Percentiles rank a stretch among this genome's conserved stretches.
Conservation (phyloP, 495 filamentous ascomycete species). For the Terfezia boudieri region DNA sequence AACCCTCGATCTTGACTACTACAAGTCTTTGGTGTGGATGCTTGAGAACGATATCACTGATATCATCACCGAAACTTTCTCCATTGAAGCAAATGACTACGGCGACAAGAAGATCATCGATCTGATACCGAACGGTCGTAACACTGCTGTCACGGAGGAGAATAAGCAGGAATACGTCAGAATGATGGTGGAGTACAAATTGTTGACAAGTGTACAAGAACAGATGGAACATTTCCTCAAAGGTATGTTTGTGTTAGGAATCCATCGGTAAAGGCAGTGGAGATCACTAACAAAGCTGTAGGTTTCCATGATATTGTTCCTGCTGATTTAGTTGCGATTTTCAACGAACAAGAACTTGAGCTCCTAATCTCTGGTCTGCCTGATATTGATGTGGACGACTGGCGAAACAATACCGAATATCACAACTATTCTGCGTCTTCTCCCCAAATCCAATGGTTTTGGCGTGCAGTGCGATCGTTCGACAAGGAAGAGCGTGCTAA, state of each 20-base stretch:
- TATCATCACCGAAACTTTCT: constrained; percentile 93
- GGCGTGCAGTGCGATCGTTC: constrained; percentile 90
- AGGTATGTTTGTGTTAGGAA: constrained; percentile 29
- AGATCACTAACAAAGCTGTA: constrained; percentile 10
- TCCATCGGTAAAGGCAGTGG: background rate
- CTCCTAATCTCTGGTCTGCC: constrained; percentile 90
- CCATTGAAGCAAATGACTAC: constrained; percentile 79
- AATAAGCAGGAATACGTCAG: constrained; percentile 98
- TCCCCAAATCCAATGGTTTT: constrained; percentile 99
- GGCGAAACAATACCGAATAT: constrained; percentile 96
- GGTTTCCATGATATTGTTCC: constrained; percentile 98
- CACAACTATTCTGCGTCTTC: constrained; percentile 92
- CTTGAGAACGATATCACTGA: constrained; percentile 97
- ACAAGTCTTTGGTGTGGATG: constrained; percentile 99
- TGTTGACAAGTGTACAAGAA: constrained; percentile 73
- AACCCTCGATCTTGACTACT: constrained; percentile 92
- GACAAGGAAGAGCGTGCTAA: constrained; percentile 98
- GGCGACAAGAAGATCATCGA: constrained; percentile 73
- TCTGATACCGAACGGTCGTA: constrained; percentile 64
- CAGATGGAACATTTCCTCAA: constrained; percentile 91
- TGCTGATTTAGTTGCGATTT: constrained; percentile 82
- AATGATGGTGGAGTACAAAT: constrained; percentile 76
- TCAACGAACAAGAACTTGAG: constrained; percentile 96
- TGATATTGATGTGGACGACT: constrained; percentile 95
- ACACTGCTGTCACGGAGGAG: constrained; percentile 85